These are phyloP conservation scores for Thecamonas trahens DNA, from an alignment of 78 protist genomes.

Conservation along the genomic window DNA sequence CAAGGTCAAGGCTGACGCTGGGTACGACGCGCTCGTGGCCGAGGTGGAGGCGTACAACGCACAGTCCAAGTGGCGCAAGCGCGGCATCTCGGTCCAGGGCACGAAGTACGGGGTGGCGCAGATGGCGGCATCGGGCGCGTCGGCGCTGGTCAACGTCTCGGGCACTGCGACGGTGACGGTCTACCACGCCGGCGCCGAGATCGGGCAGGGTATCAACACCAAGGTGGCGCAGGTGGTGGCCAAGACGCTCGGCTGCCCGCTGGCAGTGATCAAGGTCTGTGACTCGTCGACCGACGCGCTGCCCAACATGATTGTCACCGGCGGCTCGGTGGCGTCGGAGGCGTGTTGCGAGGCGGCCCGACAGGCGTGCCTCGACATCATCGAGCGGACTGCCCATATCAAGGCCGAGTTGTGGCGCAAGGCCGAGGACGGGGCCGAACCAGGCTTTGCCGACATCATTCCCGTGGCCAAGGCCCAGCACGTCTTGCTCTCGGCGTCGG, in stretches of 20 bases:
- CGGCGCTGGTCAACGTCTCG: neutral
- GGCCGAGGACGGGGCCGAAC: neutral
- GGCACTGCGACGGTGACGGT: slow-evolving; percentile 41
- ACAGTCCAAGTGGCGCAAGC: slow-evolving; percentile 30
- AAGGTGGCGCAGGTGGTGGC: slow-evolving; percentile 44
- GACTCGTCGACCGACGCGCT: slow-evolving; percentile 13
- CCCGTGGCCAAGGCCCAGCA: neutral
- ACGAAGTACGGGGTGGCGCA: slow-evolving; percentile 50
- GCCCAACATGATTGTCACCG: slow-evolving; percentile 15
- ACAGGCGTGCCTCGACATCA: slow-evolving; percentile 24
- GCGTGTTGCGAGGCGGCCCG: slow-evolving; percentile 34
- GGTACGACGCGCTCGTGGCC: neutral
- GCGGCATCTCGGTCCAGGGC: slow-evolving; percentile 29
- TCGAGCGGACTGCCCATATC: slow-evolving; percentile 3
- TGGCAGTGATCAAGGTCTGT: neutral
- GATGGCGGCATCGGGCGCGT: slow-evolving; percentile 15
- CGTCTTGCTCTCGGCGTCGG: too few relatives aligned
- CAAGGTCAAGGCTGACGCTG: neutral
- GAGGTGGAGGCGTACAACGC: slow-evolving; percentile 34
- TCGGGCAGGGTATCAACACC: slow-evolving; percentile 63
- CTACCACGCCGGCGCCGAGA: slow-evolving; percentile 37
- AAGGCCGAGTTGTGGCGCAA: neutral
- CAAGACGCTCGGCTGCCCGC: slow-evolving; percentile 14
- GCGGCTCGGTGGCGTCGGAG: neutral
- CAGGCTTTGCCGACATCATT: neutral